Evolutionary conservation across 2,329 filamentous ascomycete species (phyloP), one percentile per base, ranked within the genome.

Genomic region (Ceratocystis lukuohia): DNA sequence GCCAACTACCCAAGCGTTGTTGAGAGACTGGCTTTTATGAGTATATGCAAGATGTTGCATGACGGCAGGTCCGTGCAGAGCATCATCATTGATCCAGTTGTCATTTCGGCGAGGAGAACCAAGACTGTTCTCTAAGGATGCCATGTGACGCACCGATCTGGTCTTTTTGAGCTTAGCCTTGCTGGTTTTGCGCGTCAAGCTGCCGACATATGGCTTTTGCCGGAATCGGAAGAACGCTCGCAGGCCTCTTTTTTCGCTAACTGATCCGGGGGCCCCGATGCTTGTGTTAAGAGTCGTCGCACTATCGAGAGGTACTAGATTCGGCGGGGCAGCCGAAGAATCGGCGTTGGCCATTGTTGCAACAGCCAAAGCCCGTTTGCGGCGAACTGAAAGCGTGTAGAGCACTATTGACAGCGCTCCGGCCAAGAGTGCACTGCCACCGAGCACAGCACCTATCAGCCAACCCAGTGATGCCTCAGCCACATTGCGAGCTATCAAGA

Each of bases 361-460:
- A 12, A 62, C 53, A 10, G 50, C 64, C 12, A 66, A 5, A 4
- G 30, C 61, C 15, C 70, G 68, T 37, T 72, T 69, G 33, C 71
- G 72, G 56, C 74, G 70, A 56, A 71, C 73, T 7, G 74, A 74
- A 2, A 76, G 69, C 72, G 76, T 77, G 5, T 79, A 70, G 59
- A 80, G 75, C 28, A 81, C 67, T 30, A 79, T 72, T 0, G 77
- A 78, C 5, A 81, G 67, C 6, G 70, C 72, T 1, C 76, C 72
- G 70, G 80, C 79, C 15, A 82, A 67, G 5, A 81, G 65, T 1
- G 79, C 70, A 17, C 78, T 77, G n/a, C 80, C 80, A 41, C 76
- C 76, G 30, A 84, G 69, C 12, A 77, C 77, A 65, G 83, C 78
- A 65, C 75, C 75, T 44, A 82, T 73, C 17, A 79, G 69, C 72